Percentiles rank a stretch among this genome's conserved stretches.
These are phyloP conservation scores for Dendrocalamus latiflorus DNA, from an alignment of 202 grass and related monocot genomes.

Conservation along the genomic window DNA sequence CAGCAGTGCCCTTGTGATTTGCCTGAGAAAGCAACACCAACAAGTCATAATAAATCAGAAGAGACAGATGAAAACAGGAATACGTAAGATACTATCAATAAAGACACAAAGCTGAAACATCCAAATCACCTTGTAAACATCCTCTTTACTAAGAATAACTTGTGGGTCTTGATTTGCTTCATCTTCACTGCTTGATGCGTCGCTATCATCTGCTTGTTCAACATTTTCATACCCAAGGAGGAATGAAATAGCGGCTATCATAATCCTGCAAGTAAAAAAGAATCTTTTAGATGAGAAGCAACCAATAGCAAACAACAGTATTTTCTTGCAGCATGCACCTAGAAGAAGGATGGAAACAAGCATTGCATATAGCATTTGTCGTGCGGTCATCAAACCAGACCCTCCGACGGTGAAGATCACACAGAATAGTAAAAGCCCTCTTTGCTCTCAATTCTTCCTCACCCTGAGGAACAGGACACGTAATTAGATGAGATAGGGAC, in stretches of 20 bases:
- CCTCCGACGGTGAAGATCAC: slow-evolving; percentile 81
- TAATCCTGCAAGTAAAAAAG: slow-evolving; percentile 56
- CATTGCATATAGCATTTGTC: slow-evolving; percentile 84
- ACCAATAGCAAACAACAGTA: background rate
- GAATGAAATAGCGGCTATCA: slow-evolving; percentile 79
- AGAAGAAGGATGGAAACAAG: slow-evolving; percentile 88
- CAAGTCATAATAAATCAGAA: background rate
- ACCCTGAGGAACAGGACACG: slow-evolving; percentile 39
- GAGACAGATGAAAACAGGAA: background rate
- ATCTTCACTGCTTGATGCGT: slow-evolving; percentile 73
- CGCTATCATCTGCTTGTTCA: slow-evolving; percentile 70
- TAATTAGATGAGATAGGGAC: background rate
- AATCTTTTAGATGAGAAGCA: slow-evolving; percentile 8
- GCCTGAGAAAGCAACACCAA: slow-evolving; percentile 42
- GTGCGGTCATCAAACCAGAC: slow-evolving; percentile 98
- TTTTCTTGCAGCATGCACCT: slow-evolving; percentile 38
- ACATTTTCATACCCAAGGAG: slow-evolving; percentile 90
- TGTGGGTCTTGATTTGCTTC: slow-evolving; percentile 54
- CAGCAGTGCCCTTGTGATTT: slow-evolving; percentile 72
- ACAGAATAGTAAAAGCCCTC: slow-evolving; percentile 78
- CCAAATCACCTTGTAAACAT: slow-evolving; percentile 89
- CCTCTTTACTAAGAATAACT: slow-evolving; percentile 71
- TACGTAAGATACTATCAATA: background rate
- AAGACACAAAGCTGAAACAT: background rate
- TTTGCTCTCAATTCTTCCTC: slow-evolving; percentile 87